These are phyloP conservation scores for Lasiosphaeria ovina DNA, from an alignment of 495 filamentous ascomycete species.

Conservation along the genomic window DNA sequence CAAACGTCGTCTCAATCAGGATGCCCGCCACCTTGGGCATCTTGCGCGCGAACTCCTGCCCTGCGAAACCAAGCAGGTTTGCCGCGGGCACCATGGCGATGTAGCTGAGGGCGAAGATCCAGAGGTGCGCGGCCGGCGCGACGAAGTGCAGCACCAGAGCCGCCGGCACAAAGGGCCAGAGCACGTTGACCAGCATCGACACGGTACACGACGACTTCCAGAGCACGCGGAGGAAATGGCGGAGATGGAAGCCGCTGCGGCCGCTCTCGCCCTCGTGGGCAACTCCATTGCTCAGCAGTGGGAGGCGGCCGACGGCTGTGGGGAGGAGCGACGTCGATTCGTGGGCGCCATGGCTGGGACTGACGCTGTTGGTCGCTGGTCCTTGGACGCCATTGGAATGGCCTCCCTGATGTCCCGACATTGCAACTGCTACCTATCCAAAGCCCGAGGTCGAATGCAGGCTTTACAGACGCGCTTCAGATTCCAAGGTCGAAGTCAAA, in stretches of 20 bases:
- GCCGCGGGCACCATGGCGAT: constrained; percentile 70
- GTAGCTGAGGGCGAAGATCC: constrained; percentile 19
- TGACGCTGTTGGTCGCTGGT: too few species aligned
- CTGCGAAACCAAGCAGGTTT: constrained; percentile 81
- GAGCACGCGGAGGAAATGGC: constrained; percentile 22
- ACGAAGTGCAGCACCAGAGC: constrained; percentile 34
- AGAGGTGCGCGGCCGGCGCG: constrained; percentile 38
- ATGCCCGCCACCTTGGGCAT: constrained; percentile 74
- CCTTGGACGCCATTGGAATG: too few species aligned
- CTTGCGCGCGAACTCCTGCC: constrained; percentile 76
- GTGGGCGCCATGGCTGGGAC: background rate
- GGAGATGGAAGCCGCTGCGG: constrained; percentile 26
- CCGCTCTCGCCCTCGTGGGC: constrained; percentile 26
- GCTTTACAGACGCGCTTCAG: too few species aligned
- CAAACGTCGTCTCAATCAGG: constrained; percentile 63
- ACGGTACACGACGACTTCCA: constrained; percentile 22
- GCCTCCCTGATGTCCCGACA: too few species aligned
- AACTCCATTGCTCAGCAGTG: background rate
- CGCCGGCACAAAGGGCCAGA: constrained; percentile 40
- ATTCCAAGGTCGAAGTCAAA: too few species aligned
- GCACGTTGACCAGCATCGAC: constrained; percentile 27
- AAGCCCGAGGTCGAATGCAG: too few species aligned
- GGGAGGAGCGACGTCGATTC: constrained; percentile 2
- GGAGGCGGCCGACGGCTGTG: background rate
- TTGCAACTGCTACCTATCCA: too few species aligned